Evolutionary conservation across 2,329 filamentous ascomycete genomes (phyloP).

Genomic region (Hyphodiscus sp.): DNA sequence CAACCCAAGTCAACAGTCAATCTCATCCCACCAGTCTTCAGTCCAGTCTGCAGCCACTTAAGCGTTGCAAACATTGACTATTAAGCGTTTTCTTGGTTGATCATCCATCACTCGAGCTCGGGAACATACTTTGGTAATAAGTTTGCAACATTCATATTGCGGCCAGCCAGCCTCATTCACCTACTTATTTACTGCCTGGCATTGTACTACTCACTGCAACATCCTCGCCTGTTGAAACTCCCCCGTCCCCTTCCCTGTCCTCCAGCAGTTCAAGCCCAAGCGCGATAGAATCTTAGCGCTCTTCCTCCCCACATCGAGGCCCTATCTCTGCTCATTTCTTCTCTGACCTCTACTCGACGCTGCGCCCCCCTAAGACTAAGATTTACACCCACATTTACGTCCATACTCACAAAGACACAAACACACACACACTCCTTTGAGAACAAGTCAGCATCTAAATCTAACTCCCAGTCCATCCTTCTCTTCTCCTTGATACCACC

Average conservation of each 20-base stretch:
- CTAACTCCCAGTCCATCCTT: not conserved
- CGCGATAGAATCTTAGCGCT: too few species aligned
- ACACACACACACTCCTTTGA: not conserved
- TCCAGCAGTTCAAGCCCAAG: not conserved
- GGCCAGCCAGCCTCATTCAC: not conserved
- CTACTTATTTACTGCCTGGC: too few species aligned
- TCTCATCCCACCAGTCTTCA: too few species aligned
- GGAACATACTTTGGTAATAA: too few species aligned
- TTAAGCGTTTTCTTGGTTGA: too few species aligned
- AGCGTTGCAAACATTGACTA: too few species aligned
- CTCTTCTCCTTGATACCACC: not conserved
- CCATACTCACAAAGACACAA: too few species aligned
- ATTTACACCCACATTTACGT: not conserved
- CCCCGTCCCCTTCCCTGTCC: too few species aligned
- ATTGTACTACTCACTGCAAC: not conserved
- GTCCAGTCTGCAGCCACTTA: too few species aligned
- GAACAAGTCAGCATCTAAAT: not conserved
- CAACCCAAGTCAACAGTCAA: not conserved
- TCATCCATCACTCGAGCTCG: not conserved
- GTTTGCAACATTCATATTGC: not conserved
- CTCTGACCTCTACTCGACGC: too few species aligned
- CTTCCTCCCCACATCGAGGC: not conserved
- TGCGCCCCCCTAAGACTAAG: too few species aligned
- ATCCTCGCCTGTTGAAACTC: not conserved
- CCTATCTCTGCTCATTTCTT: too few species aligned